Conservation (phyloP, 2,329 filamentous ascomycete species). For the Aspergillus fischeri region DNA sequence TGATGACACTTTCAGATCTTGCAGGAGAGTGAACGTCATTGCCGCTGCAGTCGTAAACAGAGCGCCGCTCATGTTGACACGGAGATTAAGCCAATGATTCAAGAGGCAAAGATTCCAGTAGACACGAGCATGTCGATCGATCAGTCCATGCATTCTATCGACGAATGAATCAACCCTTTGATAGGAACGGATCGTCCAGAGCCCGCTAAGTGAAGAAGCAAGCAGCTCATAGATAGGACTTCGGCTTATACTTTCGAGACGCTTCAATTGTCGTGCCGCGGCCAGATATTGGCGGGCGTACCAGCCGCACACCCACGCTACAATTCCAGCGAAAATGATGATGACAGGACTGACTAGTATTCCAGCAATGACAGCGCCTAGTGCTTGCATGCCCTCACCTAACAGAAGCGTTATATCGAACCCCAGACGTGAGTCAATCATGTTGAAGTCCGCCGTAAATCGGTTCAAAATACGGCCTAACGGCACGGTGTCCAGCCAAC, state of each 20-base stretch:
- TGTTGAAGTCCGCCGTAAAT: constrained; percentile 70
- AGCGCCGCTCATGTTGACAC: constrained; percentile 64
- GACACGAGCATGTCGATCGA: constrained; percentile 9
- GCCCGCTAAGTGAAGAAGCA: constrained; percentile 64
- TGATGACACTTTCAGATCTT: constrained; percentile 62
- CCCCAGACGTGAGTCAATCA: constrained; percentile 64
- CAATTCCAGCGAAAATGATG: constrained; percentile 56
- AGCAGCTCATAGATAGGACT: constrained; percentile 77
- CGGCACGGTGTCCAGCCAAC: constrained; percentile 74
- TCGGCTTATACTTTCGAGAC: constrained; percentile 70
- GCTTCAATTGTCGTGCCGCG: constrained; percentile 67
- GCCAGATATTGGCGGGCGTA: constrained; percentile 58
- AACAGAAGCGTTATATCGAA: constrained; percentile 60
- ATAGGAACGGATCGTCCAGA: constrained; percentile 70
- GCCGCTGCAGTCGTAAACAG: constrained; percentile 65
- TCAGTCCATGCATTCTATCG: constrained; percentile 55
- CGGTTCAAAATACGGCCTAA: constrained; percentile 71
- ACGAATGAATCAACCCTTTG: constrained; percentile 64
- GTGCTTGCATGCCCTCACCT: constrained; percentile 57
- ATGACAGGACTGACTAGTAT: constrained; percentile 56
- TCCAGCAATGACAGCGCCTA: constrained; percentile 64
- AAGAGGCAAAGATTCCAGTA: constrained; percentile 62
- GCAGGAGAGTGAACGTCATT: constrained; percentile 58
- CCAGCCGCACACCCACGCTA: constrained; percentile 55
- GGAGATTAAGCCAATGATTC: constrained; percentile 71